phyloP scores from a whole-genome alignment of 768 basidiomycete species.

The Pisolithus albus region DNA sequence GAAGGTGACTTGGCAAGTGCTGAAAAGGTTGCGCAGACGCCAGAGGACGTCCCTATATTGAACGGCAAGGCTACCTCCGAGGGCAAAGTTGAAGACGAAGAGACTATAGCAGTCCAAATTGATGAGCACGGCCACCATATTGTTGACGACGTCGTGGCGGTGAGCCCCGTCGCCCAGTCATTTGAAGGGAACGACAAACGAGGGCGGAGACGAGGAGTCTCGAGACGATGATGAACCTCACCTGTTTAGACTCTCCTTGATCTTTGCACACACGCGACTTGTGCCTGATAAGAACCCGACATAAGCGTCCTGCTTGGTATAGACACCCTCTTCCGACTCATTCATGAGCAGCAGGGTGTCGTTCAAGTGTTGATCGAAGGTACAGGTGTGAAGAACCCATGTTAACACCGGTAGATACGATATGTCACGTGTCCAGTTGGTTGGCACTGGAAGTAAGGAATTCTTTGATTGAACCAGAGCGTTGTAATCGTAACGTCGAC shows the following conservation, averaged over 20 bases:
- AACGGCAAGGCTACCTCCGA: too few species aligned
- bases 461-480: too few species aligned
- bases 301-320: constrained; percentile 71
- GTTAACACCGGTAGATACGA: too few species aligned
- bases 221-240: constrained; percentile 20
- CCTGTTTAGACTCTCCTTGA: constrained; percentile 61
- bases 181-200: constrained; percentile 33
- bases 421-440: too few species aligned
- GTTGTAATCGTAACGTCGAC: too few species aligned
- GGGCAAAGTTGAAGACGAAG: constrained; percentile 28
- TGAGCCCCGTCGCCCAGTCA: constrained; percentile 7
- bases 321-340: constrained; percentile 51
- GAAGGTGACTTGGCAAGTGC: constrained; percentile 50
- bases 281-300: constrained; percentile 67
- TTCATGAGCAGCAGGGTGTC: constrained; percentile 51
- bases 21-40: constrained; percentile 22
- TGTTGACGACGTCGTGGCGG: constrained; percentile 13
- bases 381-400: too few species aligned
- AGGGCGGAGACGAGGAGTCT: constrained; percentile 14
- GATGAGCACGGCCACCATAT: constrained; percentile 21
- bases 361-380: constrained; percentile 18
- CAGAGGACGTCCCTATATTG: background rate
- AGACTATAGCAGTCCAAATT: constrained; percentile 29
- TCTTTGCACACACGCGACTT: constrained; percentile 84
- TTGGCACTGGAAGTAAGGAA: too few species aligned